phyloP scores from a whole-genome alignment of 2,329 filamentous ascomycete genomes.

The Aspergillus ochraceus region DNA sequence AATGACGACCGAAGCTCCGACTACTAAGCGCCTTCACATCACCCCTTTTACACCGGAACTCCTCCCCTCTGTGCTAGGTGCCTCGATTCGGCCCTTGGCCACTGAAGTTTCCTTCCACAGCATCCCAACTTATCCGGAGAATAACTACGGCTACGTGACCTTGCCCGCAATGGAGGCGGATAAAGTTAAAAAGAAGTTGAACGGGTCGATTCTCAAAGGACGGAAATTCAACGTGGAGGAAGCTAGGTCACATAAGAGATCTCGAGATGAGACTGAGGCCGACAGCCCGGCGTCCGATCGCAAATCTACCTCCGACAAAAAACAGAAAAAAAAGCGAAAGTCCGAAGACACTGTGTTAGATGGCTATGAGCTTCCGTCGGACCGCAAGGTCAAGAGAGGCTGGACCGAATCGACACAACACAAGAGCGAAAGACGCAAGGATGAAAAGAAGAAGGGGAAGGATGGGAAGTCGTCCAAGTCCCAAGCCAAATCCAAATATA shows the following conservation, averaged over 20 bases:
- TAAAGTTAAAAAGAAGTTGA: constrained; percentile 87
- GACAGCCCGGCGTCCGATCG: constrained; percentile 28
- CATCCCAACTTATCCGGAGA: constrained; percentile 85
- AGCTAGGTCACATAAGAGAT: constrained; percentile 66
- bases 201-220: constrained; percentile 82
- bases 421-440: constrained; percentile 45
- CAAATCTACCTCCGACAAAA: constrained; percentile 41
- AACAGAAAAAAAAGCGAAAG: constrained; percentile 53
- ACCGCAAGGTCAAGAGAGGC: constrained; percentile 80
- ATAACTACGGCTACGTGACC: constrained; percentile 85
- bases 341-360: constrained; percentile 56
- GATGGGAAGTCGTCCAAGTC: constrained; percentile 59
- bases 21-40: constrained; percentile 71
- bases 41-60: constrained; percentile 78
- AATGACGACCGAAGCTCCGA: constrained; percentile 21
- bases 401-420: constrained; percentile 71
- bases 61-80: constrained; percentile 69
- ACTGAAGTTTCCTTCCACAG: constrained; percentile 85
- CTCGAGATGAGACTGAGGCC: constrained; percentile 41
- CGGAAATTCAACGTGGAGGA: constrained; percentile 81
- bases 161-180: constrained; percentile 78
- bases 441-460: constrained; percentile 52
- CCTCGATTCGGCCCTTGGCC: constrained; percentile 64
- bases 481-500: constrained; percentile 72
- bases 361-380: constrained; percentile 71